Conservation (phyloP, 257 asterid genomes). For the Cordia subcordata region DNA sequence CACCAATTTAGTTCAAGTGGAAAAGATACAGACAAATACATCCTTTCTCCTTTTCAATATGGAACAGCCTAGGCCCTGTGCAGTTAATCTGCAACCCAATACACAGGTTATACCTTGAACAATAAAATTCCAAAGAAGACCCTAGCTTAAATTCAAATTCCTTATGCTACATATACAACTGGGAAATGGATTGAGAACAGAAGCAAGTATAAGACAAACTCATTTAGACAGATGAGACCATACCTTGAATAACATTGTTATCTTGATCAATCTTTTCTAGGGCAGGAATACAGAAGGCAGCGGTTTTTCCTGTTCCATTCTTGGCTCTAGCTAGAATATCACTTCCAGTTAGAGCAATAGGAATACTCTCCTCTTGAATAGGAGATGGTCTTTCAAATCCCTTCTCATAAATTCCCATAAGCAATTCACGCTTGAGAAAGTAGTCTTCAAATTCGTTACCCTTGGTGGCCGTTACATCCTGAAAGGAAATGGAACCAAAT, state of each 20-base stretch:
- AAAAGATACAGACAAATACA: too few species aligned
- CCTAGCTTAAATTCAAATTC: neutral
- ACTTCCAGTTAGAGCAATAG: conserved; percentile 87
- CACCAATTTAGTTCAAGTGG: too few species aligned
- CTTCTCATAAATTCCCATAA: conserved; percentile 94
- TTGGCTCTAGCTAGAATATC: conserved; percentile 91
- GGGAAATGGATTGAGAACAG: neutral
- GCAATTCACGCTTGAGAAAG: conserved; percentile 82
- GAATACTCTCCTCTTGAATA: conserved; percentile 93
- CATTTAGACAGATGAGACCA: conserved; percentile 11
- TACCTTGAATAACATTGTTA: conserved; percentile 84
- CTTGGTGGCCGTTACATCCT: conserved; percentile 93
- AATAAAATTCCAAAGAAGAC: too few species aligned
- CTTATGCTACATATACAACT: neutral
- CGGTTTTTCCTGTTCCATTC: conserved; percentile 95
- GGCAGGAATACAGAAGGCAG: conserved; percentile 86
- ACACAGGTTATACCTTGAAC: neutral
- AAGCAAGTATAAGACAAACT: neutral
- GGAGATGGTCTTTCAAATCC: conserved; percentile 96
- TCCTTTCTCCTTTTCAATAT: too few species aligned
- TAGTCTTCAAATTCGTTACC: conserved; percentile 90
- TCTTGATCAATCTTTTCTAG: conserved; percentile 87
- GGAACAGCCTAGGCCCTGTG: too few species aligned
- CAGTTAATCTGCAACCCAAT: neutral
- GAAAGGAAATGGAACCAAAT: conserved; percentile 12